Percentiles rank a stretch among this genome's conserved stretches.
Conservation (phyloP, 2,329 filamentous ascomycete species). For the Parasarocladium wereldwijsianum region DNA sequence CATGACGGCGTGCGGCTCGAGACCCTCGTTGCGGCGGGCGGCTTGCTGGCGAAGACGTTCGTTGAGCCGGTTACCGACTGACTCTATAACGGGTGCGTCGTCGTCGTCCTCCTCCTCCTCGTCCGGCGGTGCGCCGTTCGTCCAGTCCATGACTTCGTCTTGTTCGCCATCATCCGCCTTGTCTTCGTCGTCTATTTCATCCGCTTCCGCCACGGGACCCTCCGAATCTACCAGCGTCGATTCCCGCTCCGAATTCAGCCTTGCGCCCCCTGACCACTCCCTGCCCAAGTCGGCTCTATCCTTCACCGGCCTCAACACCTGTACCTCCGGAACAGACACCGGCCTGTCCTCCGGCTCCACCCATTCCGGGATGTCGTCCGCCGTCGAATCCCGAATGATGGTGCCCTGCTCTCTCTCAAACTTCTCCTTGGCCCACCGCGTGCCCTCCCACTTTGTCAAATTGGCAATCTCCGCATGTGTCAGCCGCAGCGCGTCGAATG, state of each 20-base stretch:
- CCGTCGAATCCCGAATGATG: slow-evolving; percentile 55
- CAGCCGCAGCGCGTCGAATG: slow-evolving; percentile 55
- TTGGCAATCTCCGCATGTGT: slow-evolving; percentile 55
- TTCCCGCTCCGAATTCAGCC: slow-evolving; percentile 8
- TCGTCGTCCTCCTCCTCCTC: slow-evolving; percentile 9
- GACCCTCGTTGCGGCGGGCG: slow-evolving; percentile 45
- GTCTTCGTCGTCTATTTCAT: slow-evolving; percentile 16
- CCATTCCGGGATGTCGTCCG: slow-evolving; percentile 52
- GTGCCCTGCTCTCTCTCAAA: slow-evolving; percentile 64
- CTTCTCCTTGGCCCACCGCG: slow-evolving; percentile 67
- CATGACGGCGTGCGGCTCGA: slow-evolving; percentile 40
- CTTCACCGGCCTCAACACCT: too few species aligned
- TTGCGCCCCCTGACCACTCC: too few species aligned
- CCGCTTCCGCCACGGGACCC: slow-evolving; percentile 1
- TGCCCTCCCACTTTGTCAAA: slow-evolving; percentile 72
- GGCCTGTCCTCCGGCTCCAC: slow-evolving; percentile 11
- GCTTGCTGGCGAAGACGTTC: slow-evolving; percentile 50
- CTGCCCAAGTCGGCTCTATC: too few species aligned
- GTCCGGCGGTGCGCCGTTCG: slow-evolving; percentile 24
- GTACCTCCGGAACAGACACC: too few species aligned
- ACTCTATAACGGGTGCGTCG: too few species aligned
- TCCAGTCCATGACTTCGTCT: slow-evolving; percentile 19
- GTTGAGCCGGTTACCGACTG: slow-evolving; percentile 48
- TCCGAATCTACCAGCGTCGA: slow-evolving; percentile 8
- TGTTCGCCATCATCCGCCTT: slow-evolving; percentile 37